Percentiles rank a stretch among this genome's conserved stretches.
phyloP scores from a whole-genome alignment of 768 basidiomycete genomes.

The Amyloporia xantha region DNA sequence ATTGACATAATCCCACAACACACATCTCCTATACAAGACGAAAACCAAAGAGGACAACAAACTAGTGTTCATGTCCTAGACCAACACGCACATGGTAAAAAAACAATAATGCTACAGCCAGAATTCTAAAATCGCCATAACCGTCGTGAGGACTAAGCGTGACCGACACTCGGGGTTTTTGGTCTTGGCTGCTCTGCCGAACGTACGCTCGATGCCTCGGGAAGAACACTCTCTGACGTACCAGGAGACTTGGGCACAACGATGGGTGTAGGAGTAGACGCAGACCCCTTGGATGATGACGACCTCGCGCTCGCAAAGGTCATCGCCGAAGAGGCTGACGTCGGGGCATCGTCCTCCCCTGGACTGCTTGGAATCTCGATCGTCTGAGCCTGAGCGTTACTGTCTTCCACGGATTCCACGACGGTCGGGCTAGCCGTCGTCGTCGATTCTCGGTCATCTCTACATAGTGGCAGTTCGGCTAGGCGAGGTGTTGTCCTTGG shows the following conservation, averaged over 20 bases:
- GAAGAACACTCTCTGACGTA: not conserved
- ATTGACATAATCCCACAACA: no score
- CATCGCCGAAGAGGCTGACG: conserved; percentile 1
- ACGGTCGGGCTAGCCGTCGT: not conserved
- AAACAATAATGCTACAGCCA: no score
- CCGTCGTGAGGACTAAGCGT: no score
- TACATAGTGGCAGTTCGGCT: conserved; percentile 1
- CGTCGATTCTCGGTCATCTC: not conserved
- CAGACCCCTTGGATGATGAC: not conserved
- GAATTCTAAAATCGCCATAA: no score
- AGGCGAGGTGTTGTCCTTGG: conserved; percentile 2
- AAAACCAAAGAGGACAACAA: no score
- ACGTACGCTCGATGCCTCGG: not conserved
- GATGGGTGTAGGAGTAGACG: not conserved
- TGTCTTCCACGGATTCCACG: not conserved
- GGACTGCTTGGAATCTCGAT: not conserved
- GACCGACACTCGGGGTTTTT: no score
- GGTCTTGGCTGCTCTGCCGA: no score
- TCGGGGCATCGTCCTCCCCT: not conserved
- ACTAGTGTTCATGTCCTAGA: no score
- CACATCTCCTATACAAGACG: no score
- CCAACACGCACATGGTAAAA: no score
- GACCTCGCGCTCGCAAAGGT: conserved; percentile 4
- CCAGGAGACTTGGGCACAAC: not conserved
- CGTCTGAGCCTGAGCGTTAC: not conserved